Percentiles rank a stretch among this genome's conserved stretches.
Evolutionary conservation across 2,329 filamentous ascomycete species (phyloP).

Genomic region (Colletotrichum lentis): DNA sequence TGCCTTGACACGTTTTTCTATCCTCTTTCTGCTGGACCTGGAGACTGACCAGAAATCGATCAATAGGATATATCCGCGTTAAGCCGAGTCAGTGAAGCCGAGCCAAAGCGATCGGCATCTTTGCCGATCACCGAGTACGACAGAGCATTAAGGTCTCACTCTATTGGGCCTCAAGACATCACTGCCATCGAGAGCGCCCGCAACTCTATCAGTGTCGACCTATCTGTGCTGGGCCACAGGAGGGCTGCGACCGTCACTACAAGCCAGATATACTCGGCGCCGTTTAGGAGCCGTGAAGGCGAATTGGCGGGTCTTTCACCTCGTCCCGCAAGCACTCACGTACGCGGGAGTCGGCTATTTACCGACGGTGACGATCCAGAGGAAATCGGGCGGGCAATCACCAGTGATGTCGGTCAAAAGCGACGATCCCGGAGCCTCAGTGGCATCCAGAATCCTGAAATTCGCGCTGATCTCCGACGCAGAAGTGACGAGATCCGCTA

Average conservation of each 20-base stretch:
- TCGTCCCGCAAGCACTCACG: slow-evolving; percentile 68
- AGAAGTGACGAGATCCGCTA: slow-evolving; percentile 71
- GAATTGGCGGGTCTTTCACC: slow-evolving; percentile 66
- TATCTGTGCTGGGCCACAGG: slow-evolving; percentile 48
- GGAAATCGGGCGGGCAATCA: slow-evolving; percentile 70
- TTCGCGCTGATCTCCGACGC: slow-evolving; percentile 49
- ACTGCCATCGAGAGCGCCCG: slow-evolving; percentile 62
- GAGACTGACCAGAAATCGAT: slow-evolving; percentile 13
- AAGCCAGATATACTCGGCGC: slow-evolving; percentile 49
- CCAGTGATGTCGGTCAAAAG: slow-evolving; percentile 60
- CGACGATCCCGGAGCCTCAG: slow-evolving; percentile 69
- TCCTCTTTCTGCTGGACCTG: neutral
- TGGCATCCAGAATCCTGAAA: slow-evolving; percentile 21
- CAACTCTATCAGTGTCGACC: slow-evolving; percentile 61
- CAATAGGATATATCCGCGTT: slow-evolving; percentile 52
- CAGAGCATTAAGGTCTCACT: slow-evolving; percentile 68
- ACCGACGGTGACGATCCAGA: slow-evolving; percentile 55
- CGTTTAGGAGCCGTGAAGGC: slow-evolving; percentile 50
- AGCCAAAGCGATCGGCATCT: slow-evolving; percentile 65
- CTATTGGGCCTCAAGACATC: slow-evolving; percentile 64
- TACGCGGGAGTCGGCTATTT: slow-evolving; percentile 53
- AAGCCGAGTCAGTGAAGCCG: slow-evolving; percentile 47
- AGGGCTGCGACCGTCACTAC: slow-evolving; percentile 53
- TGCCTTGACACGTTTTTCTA: slow-evolving; percentile 17
- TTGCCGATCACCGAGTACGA: slow-evolving; percentile 69